phyloP scores from a whole-genome alignment of 352 stramenopile species.

The Globisporangium solare region DNA sequence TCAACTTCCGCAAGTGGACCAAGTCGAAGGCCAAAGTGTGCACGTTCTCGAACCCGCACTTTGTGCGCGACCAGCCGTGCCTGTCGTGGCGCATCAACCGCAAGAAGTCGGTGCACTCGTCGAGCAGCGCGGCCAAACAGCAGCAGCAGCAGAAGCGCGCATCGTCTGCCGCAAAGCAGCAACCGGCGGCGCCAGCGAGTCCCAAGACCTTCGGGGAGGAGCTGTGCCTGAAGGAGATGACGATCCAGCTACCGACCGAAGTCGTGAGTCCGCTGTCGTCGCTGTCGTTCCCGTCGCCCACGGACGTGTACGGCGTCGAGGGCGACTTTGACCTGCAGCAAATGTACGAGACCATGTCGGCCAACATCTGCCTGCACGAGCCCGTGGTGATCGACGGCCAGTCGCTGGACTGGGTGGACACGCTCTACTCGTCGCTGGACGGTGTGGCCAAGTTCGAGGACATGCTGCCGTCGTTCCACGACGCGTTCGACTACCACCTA shows the following conservation, averaged over 20 bases:
- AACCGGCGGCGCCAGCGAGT: too few species aligned
- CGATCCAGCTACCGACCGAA: conserved; percentile 31
- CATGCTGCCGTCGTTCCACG: conserved; percentile 16
- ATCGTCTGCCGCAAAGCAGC: too few species aligned
- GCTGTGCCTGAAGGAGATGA: conserved; percentile 12
- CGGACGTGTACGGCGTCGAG: conserved; percentile 23
- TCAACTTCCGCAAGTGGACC: conserved; percentile 71
- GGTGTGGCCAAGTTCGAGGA: conserved; percentile 8
- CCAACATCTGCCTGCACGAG: conserved; percentile 5
- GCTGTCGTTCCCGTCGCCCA: conserved; percentile 34
- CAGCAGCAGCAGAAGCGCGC: not conserved
- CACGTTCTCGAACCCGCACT: conserved; percentile 59
- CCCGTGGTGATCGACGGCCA: conserved; percentile 21
- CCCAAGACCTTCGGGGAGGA: not conserved
- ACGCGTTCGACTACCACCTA: conserved; percentile 8
- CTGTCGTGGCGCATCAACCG: conserved; percentile 58
- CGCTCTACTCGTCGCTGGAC: conserved; percentile 44
- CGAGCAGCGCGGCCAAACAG: not conserved
- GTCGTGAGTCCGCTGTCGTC: conserved; percentile 2
- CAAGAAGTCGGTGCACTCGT: conserved; percentile 40
- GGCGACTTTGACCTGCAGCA: conserved; percentile 18
- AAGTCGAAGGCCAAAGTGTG: conserved; percentile 60
- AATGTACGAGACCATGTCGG: conserved; percentile 24
- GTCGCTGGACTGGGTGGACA: conserved; percentile 50
- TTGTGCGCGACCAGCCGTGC: conserved; percentile 52